Conservation (phyloP, 2,329 filamentous ascomycete genomes). For the Colletotrichum incanum region DNA sequence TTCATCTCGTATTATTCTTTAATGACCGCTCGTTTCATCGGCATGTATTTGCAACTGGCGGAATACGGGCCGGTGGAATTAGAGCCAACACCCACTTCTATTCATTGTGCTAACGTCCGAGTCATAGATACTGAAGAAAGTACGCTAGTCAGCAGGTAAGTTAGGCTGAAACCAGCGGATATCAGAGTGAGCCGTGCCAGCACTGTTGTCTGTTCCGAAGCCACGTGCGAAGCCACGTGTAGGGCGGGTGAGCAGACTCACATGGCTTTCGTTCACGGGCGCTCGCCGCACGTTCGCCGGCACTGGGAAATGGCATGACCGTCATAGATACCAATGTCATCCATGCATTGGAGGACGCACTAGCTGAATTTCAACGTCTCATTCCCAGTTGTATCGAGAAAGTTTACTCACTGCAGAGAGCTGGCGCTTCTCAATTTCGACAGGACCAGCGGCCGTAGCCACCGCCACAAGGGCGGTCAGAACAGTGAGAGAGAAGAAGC, state of each 20-base stretch:
- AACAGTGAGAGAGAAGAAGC: background rate
- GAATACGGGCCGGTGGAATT: background rate
- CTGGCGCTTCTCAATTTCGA: slow-evolving; percentile 14
- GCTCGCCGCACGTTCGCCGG: slow-evolving; percentile 16
- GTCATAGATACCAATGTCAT: slow-evolving; percentile 25
- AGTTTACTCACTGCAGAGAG: slow-evolving; percentile 9
- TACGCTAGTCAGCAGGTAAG: background rate
- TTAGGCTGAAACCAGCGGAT: background rate
- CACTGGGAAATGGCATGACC: slow-evolving; percentile 12
- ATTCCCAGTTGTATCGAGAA: background rate
- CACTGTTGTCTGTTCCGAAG: background rate
- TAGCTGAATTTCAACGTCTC: background rate
- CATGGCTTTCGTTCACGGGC: background rate
- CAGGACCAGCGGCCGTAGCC: background rate
- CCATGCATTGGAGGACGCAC: slow-evolving; percentile 18
- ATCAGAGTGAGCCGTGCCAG: background rate
- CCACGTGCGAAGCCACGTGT: too few relatives aligned
- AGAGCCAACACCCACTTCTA: background rate
- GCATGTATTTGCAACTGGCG: background rate
- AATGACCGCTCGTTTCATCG: background rate
- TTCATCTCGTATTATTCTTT: too few relatives aligned
- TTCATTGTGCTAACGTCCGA: background rate
- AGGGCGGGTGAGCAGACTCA: background rate
- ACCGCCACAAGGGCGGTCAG: background rate
- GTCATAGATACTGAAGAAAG: background rate